Base-by-base conservation (phyloP, 2,329 filamentous ascomycete species). In the Pyrenophora graminea region DNA sequence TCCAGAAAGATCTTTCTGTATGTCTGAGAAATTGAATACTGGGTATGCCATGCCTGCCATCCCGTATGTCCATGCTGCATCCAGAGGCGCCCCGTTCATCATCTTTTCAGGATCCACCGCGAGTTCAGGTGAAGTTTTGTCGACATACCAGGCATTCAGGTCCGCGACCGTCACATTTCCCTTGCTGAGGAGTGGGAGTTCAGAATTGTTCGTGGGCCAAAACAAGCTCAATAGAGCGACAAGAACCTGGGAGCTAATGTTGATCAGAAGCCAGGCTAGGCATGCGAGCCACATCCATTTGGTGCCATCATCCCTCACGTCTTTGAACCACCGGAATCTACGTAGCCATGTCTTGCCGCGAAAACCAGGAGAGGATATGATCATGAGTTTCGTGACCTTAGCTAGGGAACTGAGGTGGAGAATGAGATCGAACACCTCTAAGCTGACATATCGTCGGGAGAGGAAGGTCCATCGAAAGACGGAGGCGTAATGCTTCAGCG, bases 341-440 rank as follows among this genome's bases (percentile, higher is more conserved):
- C 61, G 57, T 10, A 69, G 37, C 15, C 63, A 62, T 12, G 56
- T 68, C 4, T 61, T 46, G 21, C 60, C 55, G 2, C 63, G 62
- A 5, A 70, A 53, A 1, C 68, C 61, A 5, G 70, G 70, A 4
- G 67, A 48, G 0, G 68, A 70, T 6, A 70, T 64, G 15, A 71
- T 45, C 67, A 72, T 70, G 27, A 73, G 55, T 41, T 71, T 71
- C 2, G 58, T 56, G 15, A 72, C 64, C 15, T 70, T 70, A 17
- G 67, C 66, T 5, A 71, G 57, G 10, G 65, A 66, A 18, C 63
- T 59, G 1, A 69, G 42, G 6, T 69, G 65, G 5, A 72, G 57
- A 21, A 72, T 70, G 19, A 73, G 57, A 37, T 72, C 70, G 30
- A 72, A 73, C 1, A 63, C 59, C 36, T 73, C 69, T 9, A 72